Conservation (phyloP, 2,329 filamentous ascomycete genomes). For the Penicillium sumatraense region DNA sequence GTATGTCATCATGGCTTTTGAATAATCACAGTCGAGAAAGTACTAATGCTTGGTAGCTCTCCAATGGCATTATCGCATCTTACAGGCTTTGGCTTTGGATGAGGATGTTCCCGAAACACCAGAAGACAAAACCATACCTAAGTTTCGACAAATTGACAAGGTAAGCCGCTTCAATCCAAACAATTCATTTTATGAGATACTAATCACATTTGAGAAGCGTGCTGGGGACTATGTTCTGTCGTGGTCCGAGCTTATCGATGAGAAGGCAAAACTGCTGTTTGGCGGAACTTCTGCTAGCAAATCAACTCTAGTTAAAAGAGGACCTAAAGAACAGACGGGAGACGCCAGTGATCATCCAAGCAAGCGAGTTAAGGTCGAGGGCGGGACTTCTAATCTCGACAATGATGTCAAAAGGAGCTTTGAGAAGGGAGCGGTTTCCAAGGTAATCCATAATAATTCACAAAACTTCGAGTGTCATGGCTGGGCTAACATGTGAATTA, state of each 20-base stretch:
- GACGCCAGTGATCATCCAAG: conserved; percentile 34
- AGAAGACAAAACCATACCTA: conserved; percentile 81
- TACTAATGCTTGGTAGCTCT: conserved; percentile 55
- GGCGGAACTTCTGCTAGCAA: conserved; percentile 42
- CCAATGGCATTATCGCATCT: conserved; percentile 96
- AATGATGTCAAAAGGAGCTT: conserved; percentile 47
- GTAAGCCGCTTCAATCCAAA: conserved; percentile 28
- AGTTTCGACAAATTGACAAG: conserved; percentile 86
- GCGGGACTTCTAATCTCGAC: conserved; percentile 29
- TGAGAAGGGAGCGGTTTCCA: conserved; percentile 49
- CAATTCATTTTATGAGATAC: background rate
- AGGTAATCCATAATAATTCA: conserved; percentile 36
- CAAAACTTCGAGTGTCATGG: no score
- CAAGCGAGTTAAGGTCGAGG: conserved; percentile 54
- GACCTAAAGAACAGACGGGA: conserved; percentile 30
- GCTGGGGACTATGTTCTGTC: conserved; percentile 77
- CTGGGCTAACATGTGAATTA: no score
- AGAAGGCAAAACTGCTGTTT: conserved; percentile 56
- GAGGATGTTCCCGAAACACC: conserved; percentile 80
- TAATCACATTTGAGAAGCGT: conserved; percentile 50
- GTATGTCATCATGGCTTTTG: conserved; percentile 30
- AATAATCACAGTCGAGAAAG: background rate
- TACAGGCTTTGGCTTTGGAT: conserved; percentile 88
- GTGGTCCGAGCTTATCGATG: conserved; percentile 73
- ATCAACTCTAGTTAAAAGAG: conserved; percentile 55